Conservation (phyloP, 345 rosid species). For the Populus deltoides region DNA sequence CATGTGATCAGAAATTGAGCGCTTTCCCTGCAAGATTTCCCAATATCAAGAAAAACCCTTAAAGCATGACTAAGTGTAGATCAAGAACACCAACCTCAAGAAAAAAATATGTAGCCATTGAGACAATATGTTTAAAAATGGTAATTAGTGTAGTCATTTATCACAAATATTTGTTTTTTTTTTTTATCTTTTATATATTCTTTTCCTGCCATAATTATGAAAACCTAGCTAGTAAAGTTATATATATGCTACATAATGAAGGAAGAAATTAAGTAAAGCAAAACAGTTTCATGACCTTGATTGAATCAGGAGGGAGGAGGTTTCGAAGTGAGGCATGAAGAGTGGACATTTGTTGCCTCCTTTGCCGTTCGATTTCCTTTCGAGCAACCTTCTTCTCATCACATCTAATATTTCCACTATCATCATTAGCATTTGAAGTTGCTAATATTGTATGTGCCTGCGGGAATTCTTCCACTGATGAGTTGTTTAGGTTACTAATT, state of each 20-base stretch:
- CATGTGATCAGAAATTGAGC: slow-evolving; percentile 77
- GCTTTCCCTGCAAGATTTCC: slow-evolving; percentile 57
- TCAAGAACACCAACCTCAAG: neutral
- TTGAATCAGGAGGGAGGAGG: slow-evolving; percentile 41
- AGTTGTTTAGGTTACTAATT: neutral
- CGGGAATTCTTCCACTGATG: neutral
- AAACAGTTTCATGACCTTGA: slow-evolving; percentile 32
- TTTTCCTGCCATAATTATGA: neutral
- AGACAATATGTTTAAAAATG: neutral
- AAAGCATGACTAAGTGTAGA: neutral
- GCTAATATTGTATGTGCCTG: neutral
- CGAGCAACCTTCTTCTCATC: slow-evolving; percentile 30
- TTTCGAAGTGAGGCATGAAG: slow-evolving; percentile 44
- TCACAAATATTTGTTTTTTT: neutral
- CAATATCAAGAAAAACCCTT: slow-evolving; percentile 15
- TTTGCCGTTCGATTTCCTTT: slow-evolving; percentile 45
- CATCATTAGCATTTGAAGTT: neutral
- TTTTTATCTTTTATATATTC: neutral
- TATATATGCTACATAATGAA: neutral
- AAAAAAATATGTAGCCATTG: neutral
- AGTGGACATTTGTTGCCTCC: slow-evolving; percentile 45
- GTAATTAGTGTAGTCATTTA: neutral
- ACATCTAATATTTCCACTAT: neutral
- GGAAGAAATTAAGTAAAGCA: neutral
- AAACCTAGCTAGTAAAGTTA: neutral